These are phyloP conservation scores for Lichtheimia ramosa DNA, from an alignment of 371 early-diverging fungal genomes.

Conservation along the genomic window DNA sequence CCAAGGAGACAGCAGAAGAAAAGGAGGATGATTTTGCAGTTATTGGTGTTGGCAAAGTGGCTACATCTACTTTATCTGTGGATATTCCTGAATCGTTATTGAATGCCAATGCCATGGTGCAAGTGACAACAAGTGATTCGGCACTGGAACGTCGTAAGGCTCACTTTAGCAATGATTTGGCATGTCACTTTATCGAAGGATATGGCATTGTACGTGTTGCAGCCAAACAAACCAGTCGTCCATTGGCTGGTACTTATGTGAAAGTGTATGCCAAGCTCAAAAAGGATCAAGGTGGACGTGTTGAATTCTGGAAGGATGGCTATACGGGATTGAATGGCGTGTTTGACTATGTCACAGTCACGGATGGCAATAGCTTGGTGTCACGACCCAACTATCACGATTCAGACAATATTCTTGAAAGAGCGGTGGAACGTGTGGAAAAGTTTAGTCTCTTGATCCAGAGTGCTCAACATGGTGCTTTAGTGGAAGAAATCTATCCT, in stretches of 20 bases:
- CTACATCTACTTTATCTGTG: neutral
- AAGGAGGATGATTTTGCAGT: constrained; percentile 31
- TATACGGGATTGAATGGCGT: constrained; percentile 62
- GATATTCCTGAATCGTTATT: neutral
- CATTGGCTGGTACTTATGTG: constrained; percentile 57
- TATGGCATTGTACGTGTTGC: constrained; percentile 53
- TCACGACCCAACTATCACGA: neutral
- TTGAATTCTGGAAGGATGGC: constrained; percentile 63
- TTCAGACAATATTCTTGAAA: constrained; percentile 16
- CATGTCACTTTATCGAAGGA: constrained; percentile 45
- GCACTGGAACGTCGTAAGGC: constrained; percentile 35
- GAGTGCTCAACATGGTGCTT: constrained; percentile 31
- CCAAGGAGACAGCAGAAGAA: neutral
- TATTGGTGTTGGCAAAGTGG: constrained; percentile 28
- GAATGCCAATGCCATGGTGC: constrained; percentile 27
- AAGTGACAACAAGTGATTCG: constrained; percentile 22
- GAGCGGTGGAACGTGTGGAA: constrained; percentile 20
- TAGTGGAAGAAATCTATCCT: constrained; percentile 41
- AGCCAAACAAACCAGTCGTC: constrained; percentile 26
- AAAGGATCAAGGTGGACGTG: constrained; percentile 8
- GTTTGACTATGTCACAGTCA: constrained; percentile 59
- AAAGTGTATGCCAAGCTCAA: constrained; percentile 59
- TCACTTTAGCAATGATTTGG: constrained; percentile 46
- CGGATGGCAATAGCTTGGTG: constrained; percentile 32
- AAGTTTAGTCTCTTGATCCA: constrained; percentile 38